Conservation (phyloP, 2,329 filamentous ascomycete genomes). For the Tolypocladium guangdongense region DNA sequence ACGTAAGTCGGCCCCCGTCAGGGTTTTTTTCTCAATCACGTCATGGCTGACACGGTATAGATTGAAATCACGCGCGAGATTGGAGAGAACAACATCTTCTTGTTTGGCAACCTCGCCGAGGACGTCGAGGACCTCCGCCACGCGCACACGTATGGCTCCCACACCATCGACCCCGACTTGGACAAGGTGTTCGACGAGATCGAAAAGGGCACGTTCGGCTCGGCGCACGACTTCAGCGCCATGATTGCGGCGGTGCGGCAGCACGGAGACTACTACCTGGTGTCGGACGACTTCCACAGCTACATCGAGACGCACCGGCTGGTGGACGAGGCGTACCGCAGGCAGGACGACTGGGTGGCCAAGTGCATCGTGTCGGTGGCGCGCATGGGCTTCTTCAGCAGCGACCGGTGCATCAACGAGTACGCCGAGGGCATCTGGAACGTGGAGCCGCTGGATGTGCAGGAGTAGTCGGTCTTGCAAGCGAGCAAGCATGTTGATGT, state of each 20-base stretch:
- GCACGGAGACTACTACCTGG: constrained; percentile 94
- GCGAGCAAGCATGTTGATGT: background rate
- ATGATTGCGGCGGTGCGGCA: constrained; percentile 77
- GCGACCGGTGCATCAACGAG: constrained; percentile 90
- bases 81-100: constrained; percentile 94
- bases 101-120: constrained; percentile 92
- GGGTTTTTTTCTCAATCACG: background rate
- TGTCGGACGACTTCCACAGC: constrained; percentile 93
- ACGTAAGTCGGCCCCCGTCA: constrained; percentile 48
- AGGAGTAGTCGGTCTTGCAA: constrained; percentile 16
- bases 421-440: constrained; percentile 99
- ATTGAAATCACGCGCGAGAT: constrained; percentile 98
- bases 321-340: constrained; percentile 83
- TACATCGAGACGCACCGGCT: constrained; percentile 86
- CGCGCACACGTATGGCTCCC: constrained; percentile 71
- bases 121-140: constrained; percentile 95
- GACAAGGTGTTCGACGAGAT: constrained; percentile 76
- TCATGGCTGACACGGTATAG: constrained; percentile 19
- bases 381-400: constrained; percentile 95
- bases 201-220: constrained; percentile 69
- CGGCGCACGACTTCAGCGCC: constrained; percentile 66
- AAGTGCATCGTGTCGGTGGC: constrained; percentile 84
- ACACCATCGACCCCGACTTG: constrained; percentile 67
- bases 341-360: constrained; percentile 85
- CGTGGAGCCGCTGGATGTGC: constrained; percentile 61